Conservation (phyloP, 2,329 filamentous ascomycete species). For the Sclerotinia spermophila region DNA sequence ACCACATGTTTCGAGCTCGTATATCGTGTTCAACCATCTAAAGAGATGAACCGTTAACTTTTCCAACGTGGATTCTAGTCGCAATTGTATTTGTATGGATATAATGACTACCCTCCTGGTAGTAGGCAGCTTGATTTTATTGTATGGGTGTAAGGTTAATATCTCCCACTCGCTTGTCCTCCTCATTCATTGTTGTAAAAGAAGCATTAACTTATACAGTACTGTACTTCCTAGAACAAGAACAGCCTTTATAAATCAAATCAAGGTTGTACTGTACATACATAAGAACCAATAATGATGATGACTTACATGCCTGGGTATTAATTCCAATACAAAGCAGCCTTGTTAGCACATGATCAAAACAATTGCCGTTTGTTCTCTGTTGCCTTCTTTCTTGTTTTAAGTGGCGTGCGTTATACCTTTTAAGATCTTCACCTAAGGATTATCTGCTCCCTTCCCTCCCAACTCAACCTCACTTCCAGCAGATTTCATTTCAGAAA, state of each 20-base stretch:
- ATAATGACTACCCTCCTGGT: background rate
- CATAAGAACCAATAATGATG: background rate
- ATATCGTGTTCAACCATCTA: background rate
- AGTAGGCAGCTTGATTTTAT: background rate
- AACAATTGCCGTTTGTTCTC: background rate
- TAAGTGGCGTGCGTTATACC: background rate
- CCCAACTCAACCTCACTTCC: background rate
- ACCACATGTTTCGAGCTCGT: background rate
- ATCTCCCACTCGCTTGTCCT: no score
- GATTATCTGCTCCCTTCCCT: background rate
- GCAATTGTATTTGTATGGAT: background rate
- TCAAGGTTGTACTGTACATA: background rate
- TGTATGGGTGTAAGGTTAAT: background rate
- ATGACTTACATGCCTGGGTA: background rate
- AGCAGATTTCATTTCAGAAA: background rate
- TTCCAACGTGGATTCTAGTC: background rate
- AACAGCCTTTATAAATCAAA: background rate
- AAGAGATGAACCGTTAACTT: background rate
- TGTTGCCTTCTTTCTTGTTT: background rate
- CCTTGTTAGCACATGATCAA: conserved; percentile 13
- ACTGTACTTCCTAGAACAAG: background rate
- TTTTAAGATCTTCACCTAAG: background rate
- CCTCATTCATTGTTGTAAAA: no score
- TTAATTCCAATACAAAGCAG: background rate
- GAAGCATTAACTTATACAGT: no score